Conservation (phyloP, 495 filamentous ascomycete species). For the Penicillium coffeae region DNA sequence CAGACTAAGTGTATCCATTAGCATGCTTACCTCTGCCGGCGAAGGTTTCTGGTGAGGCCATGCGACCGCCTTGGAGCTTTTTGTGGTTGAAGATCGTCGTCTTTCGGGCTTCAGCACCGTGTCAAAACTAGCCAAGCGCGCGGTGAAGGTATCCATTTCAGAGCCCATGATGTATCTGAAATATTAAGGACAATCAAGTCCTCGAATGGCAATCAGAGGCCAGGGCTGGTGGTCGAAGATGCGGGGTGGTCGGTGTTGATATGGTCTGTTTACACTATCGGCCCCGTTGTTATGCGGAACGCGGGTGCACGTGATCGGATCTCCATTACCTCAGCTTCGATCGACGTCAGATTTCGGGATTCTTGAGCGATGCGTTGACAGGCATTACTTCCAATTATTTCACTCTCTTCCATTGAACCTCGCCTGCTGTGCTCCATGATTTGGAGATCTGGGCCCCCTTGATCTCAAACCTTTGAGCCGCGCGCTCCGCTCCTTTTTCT, state of each 20-base stretch:
- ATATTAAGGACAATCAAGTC: slow-evolving; percentile 1
- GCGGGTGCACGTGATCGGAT: slow-evolving; percentile 25
- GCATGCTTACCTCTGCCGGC: slow-evolving; percentile 56
- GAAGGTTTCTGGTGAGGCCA: slow-evolving; percentile 75
- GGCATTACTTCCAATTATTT: slow-evolving; percentile 8
- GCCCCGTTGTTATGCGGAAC: slow-evolving; percentile 28
- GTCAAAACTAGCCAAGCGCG: slow-evolving; percentile 74
- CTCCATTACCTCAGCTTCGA: slow-evolving; percentile 16
- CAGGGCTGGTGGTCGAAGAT: slow-evolving; percentile 5
- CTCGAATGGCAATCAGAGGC: slow-evolving; percentile 1
- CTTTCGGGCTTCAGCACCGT: slow-evolving; percentile 54
- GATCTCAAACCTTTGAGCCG: slow-evolving; percentile 20
- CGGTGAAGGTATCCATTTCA: slow-evolving; percentile 60
- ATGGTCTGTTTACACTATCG: slow-evolving; percentile 31
- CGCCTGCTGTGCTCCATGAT: slow-evolving; percentile 22
- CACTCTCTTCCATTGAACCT: slow-evolving; percentile 10
- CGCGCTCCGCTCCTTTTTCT: slow-evolving; percentile 26
- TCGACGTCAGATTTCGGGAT: slow-evolving; percentile 25
- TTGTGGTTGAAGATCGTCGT: slow-evolving; percentile 63
- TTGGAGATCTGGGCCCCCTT: slow-evolving; percentile 17
- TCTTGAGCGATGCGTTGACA: slow-evolving; percentile 7
- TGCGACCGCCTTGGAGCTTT: slow-evolving; percentile 55
- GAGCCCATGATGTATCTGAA: slow-evolving; percentile 24
- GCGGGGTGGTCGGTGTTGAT: slow-evolving; percentile 19
- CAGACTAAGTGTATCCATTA: no score